These are phyloP conservation scores for Pelargonium nanum DNA, from an alignment of 345 rosid species.

Conservation along the genomic window DNA sequence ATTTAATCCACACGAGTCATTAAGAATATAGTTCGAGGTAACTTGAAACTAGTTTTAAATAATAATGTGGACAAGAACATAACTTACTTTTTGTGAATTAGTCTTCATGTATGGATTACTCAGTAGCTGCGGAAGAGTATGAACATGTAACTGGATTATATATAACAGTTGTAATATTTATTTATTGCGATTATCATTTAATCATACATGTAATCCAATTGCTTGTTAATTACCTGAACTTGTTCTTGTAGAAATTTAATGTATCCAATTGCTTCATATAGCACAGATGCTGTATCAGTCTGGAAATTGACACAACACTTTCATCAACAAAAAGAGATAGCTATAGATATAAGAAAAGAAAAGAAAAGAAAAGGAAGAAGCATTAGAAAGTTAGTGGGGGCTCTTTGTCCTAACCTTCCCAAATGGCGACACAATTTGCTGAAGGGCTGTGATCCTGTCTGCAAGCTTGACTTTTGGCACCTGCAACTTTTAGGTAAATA, in stretches of 20 bases:
- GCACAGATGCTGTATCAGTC: constrained; percentile 92
- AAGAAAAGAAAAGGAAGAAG: constrained; percentile 2
- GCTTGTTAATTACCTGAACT: constrained; percentile 43
- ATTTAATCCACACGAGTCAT: neutral
- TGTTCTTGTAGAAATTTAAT: constrained; percentile 75
- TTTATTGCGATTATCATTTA: too few species aligned
- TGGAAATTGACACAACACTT: constrained; percentile 20
- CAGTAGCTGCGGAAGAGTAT: constrained; percentile 35
- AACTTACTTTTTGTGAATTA: constrained; percentile 45
- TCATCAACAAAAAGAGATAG: constrained; percentile 1
- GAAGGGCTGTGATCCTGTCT: constrained; percentile 79
- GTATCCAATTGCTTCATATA: constrained; percentile 66
- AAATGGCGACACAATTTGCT: constrained; percentile 95
- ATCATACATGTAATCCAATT: too few species aligned
- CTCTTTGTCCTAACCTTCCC: constrained; percentile 52
- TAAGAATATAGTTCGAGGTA: too few species aligned
- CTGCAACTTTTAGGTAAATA: constrained; percentile 27
- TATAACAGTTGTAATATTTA: too few species aligned
- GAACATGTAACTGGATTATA: neutral
- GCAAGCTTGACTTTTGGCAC: constrained; percentile 78
- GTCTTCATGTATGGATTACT: constrained; percentile 75
- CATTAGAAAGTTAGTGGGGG: constrained; percentile 2
- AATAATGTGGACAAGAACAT: neutral
- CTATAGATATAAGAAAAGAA: neutral
- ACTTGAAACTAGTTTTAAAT: neutral